These are phyloP conservation scores for Aureobasidium sp. DNA, from an alignment of 2,329 filamentous ascomycete genomes.

Conservation along the genomic window DNA sequence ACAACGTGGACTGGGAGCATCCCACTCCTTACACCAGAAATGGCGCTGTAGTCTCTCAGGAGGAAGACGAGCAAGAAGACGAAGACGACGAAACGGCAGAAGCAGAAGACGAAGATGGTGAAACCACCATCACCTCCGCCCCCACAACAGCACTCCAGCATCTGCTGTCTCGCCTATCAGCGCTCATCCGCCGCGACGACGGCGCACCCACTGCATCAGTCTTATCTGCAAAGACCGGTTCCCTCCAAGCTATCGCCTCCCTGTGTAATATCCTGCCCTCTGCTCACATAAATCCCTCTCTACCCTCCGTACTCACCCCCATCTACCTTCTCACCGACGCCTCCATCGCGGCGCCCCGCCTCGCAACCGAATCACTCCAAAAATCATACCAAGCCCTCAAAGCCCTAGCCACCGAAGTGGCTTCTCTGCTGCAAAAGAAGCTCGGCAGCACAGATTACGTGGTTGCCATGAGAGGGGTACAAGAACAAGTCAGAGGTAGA, in stretches of 20 bases:
- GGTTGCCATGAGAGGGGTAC: constrained; percentile 63
- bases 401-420: constrained; percentile 64
- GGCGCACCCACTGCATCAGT: constrained; percentile 51
- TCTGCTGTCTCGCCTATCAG: constrained; percentile 70
- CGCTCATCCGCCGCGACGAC: constrained; percentile 67
- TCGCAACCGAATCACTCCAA: constrained; percentile 59
- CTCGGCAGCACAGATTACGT: constrained; percentile 76
- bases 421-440: constrained; percentile 78
- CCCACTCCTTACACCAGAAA: constrained; percentile 39
- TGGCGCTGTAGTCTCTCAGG: constrained; percentile 36
- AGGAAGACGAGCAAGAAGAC: constrained; percentile 37
- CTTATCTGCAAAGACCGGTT: constrained; percentile 66
- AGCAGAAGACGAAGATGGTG: constrained; percentile 37
- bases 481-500: constrained; percentile 63
- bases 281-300: constrained; percentile 52
- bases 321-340: constrained; percentile 81
- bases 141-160: constrained; percentile 56
- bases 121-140: constrained; percentile 22
- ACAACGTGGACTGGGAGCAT: constrained; percentile 41
- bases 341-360: constrained; percentile 50
- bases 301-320: constrained; percentile 59
- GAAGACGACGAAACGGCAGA: constrained; percentile 42
- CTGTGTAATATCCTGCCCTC: constrained; percentile 57
- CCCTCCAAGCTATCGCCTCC: constrained; percentile 66
- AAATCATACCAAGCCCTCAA: constrained; percentile 64